phyloP scores from a whole-genome alignment of 2,329 filamentous ascomycete genomes.

The Penicillium sp. region DNA sequence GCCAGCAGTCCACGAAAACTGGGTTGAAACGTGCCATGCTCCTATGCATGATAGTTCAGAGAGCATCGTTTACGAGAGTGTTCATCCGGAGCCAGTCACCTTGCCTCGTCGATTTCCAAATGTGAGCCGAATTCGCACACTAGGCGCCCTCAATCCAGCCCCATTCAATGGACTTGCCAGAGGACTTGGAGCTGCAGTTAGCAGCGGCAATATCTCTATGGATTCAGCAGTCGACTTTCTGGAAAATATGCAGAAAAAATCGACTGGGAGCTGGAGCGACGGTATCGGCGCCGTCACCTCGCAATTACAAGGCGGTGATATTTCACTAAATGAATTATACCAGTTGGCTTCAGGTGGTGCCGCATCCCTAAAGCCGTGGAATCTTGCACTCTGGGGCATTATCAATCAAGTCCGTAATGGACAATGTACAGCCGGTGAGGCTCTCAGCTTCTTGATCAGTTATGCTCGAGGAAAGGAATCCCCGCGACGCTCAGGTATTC shows the following conservation, averaged over 20 bases:
- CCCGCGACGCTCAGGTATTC: neutral
- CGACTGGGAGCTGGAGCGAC: neutral
- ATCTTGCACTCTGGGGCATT: conserved; percentile 14
- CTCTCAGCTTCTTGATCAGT: conserved; percentile 14
- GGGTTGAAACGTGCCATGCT: conserved; percentile 20
- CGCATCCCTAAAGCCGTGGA: conserved; percentile 15
- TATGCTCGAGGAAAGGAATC: neutral
- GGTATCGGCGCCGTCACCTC: neutral
- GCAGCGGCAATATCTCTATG: conserved; percentile 14
- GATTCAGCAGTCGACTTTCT: conserved; percentile 14
- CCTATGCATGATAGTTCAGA: neutral
- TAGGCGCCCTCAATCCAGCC: conserved; percentile 12
- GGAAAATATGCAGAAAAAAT: neutral
- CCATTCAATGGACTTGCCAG: conserved; percentile 20
- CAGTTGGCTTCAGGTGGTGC: conserved; percentile 4
- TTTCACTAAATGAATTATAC: conserved; percentile 17
- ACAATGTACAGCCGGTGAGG: conserved; percentile 13
- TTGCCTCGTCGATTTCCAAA: conserved; percentile 17
- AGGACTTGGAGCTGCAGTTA: conserved; percentile 19
- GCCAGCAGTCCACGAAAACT: conserved; percentile 16
- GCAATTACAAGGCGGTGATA: conserved; percentile 10
- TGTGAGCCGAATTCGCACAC: conserved; percentile 14
- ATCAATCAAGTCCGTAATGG: conserved; percentile 16
- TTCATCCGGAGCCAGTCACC: conserved; percentile 23
- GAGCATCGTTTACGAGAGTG: conserved; percentile 20